Evolutionary conservation across 352 stramenopile species (phyloP).

Genomic region (Blastocystis sp.): DNA sequence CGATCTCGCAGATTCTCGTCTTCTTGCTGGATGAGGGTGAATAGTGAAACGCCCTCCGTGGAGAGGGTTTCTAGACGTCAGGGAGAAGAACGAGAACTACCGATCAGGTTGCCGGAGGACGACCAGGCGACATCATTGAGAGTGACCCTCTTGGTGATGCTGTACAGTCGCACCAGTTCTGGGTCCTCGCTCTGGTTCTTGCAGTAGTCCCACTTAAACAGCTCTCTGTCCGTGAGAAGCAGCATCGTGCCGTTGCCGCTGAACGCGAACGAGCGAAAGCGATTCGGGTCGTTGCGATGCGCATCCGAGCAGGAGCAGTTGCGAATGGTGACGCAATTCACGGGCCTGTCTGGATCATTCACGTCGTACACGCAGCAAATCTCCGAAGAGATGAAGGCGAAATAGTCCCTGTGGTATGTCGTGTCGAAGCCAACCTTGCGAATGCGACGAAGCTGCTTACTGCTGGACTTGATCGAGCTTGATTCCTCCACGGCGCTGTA

Average conservation of each 20-base stretch:
- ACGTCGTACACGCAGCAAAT: slow-evolving; percentile 54
- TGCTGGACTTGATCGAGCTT: neutral
- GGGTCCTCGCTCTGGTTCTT: neutral
- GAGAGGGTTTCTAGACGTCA: slow-evolving; percentile 47
- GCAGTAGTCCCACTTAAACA: slow-evolving; percentile 49
- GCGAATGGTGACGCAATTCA: slow-evolving; percentile 8
- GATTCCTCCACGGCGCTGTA: neutral
- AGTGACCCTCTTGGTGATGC: neutral
- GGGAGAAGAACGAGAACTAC: neutral
- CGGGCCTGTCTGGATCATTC: neutral
- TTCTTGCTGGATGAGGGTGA: neutral
- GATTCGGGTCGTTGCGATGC: neutral
- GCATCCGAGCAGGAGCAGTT: neutral
- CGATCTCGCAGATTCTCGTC: neutral
- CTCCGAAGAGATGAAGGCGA: slow-evolving; percentile 13
- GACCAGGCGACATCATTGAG: neutral
- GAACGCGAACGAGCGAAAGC: slow-evolving; percentile 52
- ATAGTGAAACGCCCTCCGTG: slow-evolving; percentile 5
- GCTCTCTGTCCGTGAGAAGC: slow-evolving; percentile 45
- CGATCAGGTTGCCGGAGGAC: neutral
- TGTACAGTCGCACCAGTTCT: neutral
- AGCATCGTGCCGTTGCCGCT: slow-evolving; percentile 8
- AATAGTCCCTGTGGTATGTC: neutral
- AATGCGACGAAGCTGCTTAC: neutral
- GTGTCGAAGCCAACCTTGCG: slow-evolving; percentile 21